These are phyloP conservation scores for Saturnispora saitoi DNA, from an alignment of 805 yeast species.

Conservation along the genomic window DNA sequence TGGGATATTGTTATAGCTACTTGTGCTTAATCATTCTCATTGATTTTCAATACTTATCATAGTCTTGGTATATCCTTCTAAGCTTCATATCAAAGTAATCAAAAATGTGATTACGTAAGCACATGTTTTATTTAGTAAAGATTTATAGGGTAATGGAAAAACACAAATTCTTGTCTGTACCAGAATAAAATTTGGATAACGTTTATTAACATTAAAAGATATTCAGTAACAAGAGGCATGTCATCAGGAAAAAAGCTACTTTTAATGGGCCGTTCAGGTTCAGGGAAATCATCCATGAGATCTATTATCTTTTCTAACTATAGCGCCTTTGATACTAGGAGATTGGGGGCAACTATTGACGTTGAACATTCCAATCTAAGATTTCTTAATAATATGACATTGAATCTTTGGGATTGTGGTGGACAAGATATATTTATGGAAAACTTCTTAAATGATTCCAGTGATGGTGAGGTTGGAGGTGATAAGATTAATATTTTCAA, in stretches of 20 bases:
- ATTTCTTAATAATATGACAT: slow-evolving; percentile 88
- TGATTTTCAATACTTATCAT: too few relatives aligned
- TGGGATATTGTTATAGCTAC: too few relatives aligned
- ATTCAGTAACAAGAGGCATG: slow-evolving; percentile 2
- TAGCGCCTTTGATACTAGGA: slow-evolving; percentile 91
- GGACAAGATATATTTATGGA: slow-evolving; percentile 97
- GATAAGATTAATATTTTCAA: slow-evolving; percentile 80
- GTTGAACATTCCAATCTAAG: slow-evolving; percentile 96
- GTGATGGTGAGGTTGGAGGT: slow-evolving; percentile 13
- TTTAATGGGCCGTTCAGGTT: slow-evolving; percentile 87
- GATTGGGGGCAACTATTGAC: slow-evolving; percentile 95
- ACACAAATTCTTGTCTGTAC: neutral
- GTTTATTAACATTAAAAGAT: too few relatives aligned
- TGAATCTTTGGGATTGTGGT: slow-evolving; percentile 97
- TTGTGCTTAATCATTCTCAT: too few relatives aligned
- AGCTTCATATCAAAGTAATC: too few relatives aligned
- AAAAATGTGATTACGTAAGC: too few relatives aligned
- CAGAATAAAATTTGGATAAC: too few relatives aligned
- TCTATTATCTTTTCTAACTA: slow-evolving; percentile 92
- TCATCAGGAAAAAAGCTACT: slow-evolving; percentile 48
- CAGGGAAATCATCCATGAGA: slow-evolving; percentile 96
- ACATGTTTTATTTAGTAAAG: too few relatives aligned
- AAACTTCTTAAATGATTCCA: slow-evolving; percentile 46
- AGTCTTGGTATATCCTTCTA: too few relatives aligned
- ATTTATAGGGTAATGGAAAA: neutral